These are phyloP conservation scores for Globisporangium splendens DNA, from an alignment of 352 stramenopile species.

Conservation along the genomic window DNA sequence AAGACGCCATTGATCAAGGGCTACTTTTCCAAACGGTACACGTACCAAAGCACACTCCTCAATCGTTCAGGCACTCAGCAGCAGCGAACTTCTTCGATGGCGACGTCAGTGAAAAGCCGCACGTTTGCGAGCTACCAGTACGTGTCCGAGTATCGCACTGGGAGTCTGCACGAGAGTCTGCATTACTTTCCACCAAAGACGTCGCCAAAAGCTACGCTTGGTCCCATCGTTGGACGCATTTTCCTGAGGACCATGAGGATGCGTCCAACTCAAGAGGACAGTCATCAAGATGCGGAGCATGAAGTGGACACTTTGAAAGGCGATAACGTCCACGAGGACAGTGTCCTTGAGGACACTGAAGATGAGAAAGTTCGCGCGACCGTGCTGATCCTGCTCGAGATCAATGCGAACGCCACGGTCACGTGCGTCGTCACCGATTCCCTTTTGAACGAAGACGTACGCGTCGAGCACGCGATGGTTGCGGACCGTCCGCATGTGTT, in stretches of 20 bases:
- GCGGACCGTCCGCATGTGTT: constrained; percentile 44
- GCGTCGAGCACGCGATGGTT: constrained; percentile 27
- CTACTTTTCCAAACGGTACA: constrained; percentile 73
- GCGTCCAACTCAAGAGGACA: too few species aligned
- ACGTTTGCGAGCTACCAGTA: constrained; percentile 54
- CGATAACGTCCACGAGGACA: background rate
- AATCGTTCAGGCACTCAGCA: background rate
- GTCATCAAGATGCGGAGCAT: background rate
- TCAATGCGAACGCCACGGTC: constrained; percentile 45
- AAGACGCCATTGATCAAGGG: constrained; percentile 26
- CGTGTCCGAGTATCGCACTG: constrained; percentile 50
- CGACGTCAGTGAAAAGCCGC: constrained; percentile 7
- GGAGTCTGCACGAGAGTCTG: constrained; percentile 47
- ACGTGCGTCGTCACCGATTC: constrained; percentile 62
- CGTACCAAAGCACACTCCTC: constrained; percentile 35
- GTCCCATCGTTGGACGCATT: constrained; percentile 58
- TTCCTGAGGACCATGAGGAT: constrained; percentile 5
- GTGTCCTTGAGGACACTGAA: constrained; percentile 5
- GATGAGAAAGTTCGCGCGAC: constrained; percentile 17
- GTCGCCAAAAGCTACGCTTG: constrained; percentile 38
- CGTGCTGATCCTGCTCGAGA: constrained; percentile 62
- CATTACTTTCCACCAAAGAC: constrained; percentile 45
- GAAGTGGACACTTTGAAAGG: background rate
- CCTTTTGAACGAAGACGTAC: constrained; percentile 47
- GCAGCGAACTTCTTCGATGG: background rate